Base-by-base conservation (phyloP, 257 asterid species). In the Ophiorrhiza pumila region DNA sequence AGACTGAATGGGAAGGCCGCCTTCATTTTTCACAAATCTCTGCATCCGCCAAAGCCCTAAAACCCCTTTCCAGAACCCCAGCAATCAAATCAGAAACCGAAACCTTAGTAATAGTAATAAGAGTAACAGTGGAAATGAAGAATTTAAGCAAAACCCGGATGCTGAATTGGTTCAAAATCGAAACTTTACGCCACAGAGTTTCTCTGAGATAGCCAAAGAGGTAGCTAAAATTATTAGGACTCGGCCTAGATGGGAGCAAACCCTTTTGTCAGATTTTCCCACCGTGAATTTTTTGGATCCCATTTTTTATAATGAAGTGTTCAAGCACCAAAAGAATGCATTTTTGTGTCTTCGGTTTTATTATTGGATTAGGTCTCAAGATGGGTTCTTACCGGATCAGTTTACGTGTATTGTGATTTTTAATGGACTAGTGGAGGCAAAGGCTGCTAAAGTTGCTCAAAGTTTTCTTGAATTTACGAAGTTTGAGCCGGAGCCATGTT, bases 221-320 rank as follows among this genome's bases (percentile, higher is more conserved):
- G 87, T 92, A 27, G 82, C 87, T 9, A 79, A 42, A 55, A 58
- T 80, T 47, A 82, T 92, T 41, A 76, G 83, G 65, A 71, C 86
- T 60, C 76, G 71, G 50, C 92, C 95, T 15, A 83, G 89, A 55
- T 92, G 97, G 97, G 89, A 92, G 71, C 77, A 78, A n/a, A 81
- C 78, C 31, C 81, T 92, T 71, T 45, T 75, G 65, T 79, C 79
- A 42, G 92, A 85, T 74, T 90, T 90, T 46, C 93, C 95, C 2
- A 29, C 65, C 32, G 83, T 87, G 29, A 77, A 77, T 82, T 90
- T 91, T 65, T 57, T 69, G 25, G 87, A 92, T 71, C 96, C 93
- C 47, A 43, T 62, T 74, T 74, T 90, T 23, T 92, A 77, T 77
- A 68, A 64, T 53, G 96, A 86, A 83, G 83, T 92, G 53, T 65